Evolutionary conservation across 2,329 filamentous ascomycete species (phyloP), one percentile per base, ranked within the genome.

Genomic region (Alternaria brassicae): DNA sequence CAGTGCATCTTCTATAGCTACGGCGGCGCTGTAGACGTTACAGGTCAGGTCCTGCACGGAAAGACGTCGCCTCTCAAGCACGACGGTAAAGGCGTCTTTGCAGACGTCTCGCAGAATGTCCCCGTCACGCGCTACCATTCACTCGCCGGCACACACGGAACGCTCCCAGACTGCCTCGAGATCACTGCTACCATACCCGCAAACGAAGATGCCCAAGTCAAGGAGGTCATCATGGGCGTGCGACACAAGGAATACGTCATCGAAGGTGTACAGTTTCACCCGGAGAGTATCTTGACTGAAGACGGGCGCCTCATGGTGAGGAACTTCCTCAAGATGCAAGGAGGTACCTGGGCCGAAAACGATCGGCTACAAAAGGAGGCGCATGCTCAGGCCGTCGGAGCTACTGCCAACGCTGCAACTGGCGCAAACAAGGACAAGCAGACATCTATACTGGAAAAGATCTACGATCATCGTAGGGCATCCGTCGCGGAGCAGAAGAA

Each of bases 181-280:
- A 87, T 98, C 7, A 92, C 92, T 1, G 97, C 95, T 42, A 97
- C 92, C 89, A 92, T 95, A 54, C 68, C 69, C 4, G 85, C 88
- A 30, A 87, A 87, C 65, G 88, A 89, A n/a, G 81, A 83, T 15
- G 91, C 93, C 73, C 89, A 89, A 51, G 88, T 87, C 28, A 92
- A 91, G 65, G 91, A 91, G 28, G 88, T 98, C 60, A 99, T 99
- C 69, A 97, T 98, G 90, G 95, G 95, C 45, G 91, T 99, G 44
- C 89, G 95, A 44, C 95, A 99, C 82, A 97, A 94, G 81, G 87
- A 95, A 73, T 91, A 89, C 71, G 86, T 91, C 2, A 85, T 98
- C n/a, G 95, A 99, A 78, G 95, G 93, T 39, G 95, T 99, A 15
- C 95, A 99, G 75, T 99, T 98, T 71, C 95, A 99, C 70, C 95